Evolutionary conservation across 169 alveolate genomes (phyloP).

Genomic region (Cryptosporidium canis): DNA sequence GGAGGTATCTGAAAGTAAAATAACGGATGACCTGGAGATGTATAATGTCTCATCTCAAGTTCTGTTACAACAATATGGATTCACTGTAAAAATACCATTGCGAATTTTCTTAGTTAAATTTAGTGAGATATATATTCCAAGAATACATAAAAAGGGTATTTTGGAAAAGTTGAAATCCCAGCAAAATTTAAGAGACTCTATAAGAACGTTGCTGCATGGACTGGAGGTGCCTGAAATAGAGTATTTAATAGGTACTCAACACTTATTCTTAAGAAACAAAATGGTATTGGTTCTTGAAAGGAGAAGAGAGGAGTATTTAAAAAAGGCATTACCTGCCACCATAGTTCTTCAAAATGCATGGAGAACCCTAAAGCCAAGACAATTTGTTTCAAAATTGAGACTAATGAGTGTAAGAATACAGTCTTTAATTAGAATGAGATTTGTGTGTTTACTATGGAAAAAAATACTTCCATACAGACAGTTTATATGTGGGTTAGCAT

Average conservation of each 20-base stretch:
- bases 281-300: slow-evolving; percentile 67
- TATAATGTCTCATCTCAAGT: slow-evolving; percentile 60
- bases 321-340: slow-evolving; percentile 41
- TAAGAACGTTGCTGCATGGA: slow-evolving; percentile 30
- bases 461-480: slow-evolving; percentile 37
- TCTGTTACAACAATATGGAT: slow-evolving; percentile 52
- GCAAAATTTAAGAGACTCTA: slow-evolving; percentile 45
- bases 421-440: slow-evolving; percentile 58
- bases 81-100: slow-evolving; percentile 49
- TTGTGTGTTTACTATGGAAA: slow-evolving; percentile 13
- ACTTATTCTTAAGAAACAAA: slow-evolving; percentile 42
- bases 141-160: slow-evolving; percentile 57
- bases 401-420: slow-evolving; percentile 64
- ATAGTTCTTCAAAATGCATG: slow-evolving; percentile 69
- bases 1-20: slow-evolving; percentile 9
- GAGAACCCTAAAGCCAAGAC: slow-evolving; percentile 65
- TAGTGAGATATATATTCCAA: slow-evolving; percentile 70
- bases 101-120: slow-evolving; percentile 36
- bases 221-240: slow-evolving; percentile 60
- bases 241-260: slow-evolving; percentile 56
- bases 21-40: slow-evolving; percentile 28
- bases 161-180: slow-evolving; percentile 36
- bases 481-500: slow-evolving; percentile 52
- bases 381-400: slow-evolving; percentile 16
- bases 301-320: slow-evolving; percentile 64